These are phyloP conservation scores for Colletotrichum sp. DNA, from an alignment of 2,329 filamentous ascomycete genomes.

Conservation along the genomic window DNA sequence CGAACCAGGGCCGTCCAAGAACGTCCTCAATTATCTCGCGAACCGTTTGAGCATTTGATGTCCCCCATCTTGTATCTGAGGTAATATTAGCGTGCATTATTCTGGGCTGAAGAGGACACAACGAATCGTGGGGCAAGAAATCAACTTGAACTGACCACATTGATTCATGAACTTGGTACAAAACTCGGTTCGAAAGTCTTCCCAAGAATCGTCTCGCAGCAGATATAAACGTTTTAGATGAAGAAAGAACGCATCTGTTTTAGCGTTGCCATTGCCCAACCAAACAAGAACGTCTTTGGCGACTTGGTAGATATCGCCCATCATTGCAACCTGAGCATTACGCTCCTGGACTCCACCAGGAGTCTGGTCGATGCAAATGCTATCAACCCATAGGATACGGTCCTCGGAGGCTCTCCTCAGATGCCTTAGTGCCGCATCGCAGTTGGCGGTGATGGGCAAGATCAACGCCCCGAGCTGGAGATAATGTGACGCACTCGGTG, in stretches of 20 bases:
- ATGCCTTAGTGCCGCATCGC: neutral
- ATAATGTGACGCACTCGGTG: neutral
- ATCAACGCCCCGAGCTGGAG: neutral
- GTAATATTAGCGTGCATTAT: accelerated
- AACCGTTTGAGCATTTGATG: neutral
- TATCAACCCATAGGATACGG: neutral
- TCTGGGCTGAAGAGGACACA: neutral
- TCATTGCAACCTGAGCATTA: neutral
- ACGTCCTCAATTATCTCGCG: neutral
- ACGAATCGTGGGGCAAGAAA: neutral
- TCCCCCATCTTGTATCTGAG: neutral
- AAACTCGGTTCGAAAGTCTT: neutral
- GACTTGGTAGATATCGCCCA: neutral
- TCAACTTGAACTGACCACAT: neutral
- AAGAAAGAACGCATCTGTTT: neutral
- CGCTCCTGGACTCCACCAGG: neutral
- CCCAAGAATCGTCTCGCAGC: neutral
- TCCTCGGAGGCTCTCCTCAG: neutral
- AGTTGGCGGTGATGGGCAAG: neutral
- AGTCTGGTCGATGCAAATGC: neutral
- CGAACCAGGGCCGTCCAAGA: neutral
- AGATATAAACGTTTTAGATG: neutral
- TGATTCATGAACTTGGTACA: neutral
- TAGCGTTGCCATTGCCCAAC: neutral
- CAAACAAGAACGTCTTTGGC: neutral